Evolutionary conservation across 1,284 basidiomycete genomes (phyloP), one percentile per base, ranked within the genome.

Genomic region (Melampsora larici-populina): DNA sequence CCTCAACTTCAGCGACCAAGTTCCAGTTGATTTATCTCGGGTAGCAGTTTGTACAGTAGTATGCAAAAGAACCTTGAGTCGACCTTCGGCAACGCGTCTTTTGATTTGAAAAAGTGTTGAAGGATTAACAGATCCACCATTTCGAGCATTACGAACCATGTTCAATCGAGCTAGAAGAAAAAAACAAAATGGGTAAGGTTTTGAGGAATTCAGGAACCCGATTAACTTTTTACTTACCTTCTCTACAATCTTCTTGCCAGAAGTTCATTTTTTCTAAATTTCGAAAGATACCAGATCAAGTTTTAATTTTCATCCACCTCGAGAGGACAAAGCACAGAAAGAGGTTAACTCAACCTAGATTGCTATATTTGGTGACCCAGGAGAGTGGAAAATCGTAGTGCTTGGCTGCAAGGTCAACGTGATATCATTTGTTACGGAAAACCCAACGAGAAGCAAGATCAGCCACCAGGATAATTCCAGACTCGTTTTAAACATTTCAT

Each of bases 61-160:
- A 26, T 78, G 75, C 7, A 67, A 64, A 17, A 48, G 62, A 63
- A 78, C 33, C 31, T 29, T 64, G n/a, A 78, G 75, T n/a, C 29
- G 48, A 17, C 68, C 75, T 65, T 78, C 75, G 11, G 58, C 46
- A 29, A 78, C 31, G 58, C 68, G 75, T 43, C 64, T 36, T 43
- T 78, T 78, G 36, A 78, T 36, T 26, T 64, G 49, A 13, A 62
- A 33, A 21, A 78, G 48, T n/a, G 75, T 78, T 46, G 68, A 70
- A 49, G 75, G 75, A 55, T 78, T 78, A 18, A 78, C 75, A 8
- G 75, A 78, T 64, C 75, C 75, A 24, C 75, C 75, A 65, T 78
- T 70, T 31, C 75, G 40, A 26, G 75, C 75, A 46, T 78, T 67
- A 11, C 36, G 11, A 17, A 78, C 46, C 68, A 78, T 70, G 21